A percentile compares a stretch with the other conserved stretches of the same genome.
These are phyloP conservation scores for Populus hybrid DNA, from an alignment of 441 rosid species.

Conservation along the genomic window DNA sequence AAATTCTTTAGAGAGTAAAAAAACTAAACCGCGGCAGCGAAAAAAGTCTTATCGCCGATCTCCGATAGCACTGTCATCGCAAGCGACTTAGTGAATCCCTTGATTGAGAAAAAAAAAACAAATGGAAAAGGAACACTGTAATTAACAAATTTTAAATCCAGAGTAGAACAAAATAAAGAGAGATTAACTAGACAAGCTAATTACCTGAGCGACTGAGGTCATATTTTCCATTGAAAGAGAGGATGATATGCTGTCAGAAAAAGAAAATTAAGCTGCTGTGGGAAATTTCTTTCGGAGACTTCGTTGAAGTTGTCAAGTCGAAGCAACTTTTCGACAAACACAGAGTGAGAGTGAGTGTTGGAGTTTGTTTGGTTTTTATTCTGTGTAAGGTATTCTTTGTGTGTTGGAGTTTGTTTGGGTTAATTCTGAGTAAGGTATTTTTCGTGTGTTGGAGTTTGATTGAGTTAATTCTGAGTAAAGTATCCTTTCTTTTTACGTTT, in stretches of 20 bases:
- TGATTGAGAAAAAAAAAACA: constrained; percentile 1
- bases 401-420: not conserved
- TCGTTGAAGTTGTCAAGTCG: not conserved
- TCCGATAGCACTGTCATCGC: constrained; percentile 90
- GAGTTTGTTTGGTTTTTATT: not conserved
- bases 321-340: not conserved
- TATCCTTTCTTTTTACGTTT: too few species aligned
- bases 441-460: too few species aligned
- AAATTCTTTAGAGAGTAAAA: not conserved
- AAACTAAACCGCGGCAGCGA: constrained; percentile 73
- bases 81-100: constrained; percentile 89
- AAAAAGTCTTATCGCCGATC: constrained; percentile 96
- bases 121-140: not conserved
- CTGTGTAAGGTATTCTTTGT: not conserved
- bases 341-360: not conserved
- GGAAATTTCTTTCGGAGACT: not conserved
- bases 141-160: constrained; percentile 8
- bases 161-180: not conserved
- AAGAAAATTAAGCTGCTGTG: not conserved
- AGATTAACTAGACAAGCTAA: not conserved
- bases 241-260: not conserved
- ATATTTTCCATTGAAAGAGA: constrained; percentile 23
- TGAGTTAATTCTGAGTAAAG: too few species aligned
- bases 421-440: not conserved
- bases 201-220: constrained; percentile 66